A percentile compares a stretch with the other conserved stretches of the same genome.
Conservation (phyloP, 306 rosid genomes). For the Quercus gilva region DNA sequence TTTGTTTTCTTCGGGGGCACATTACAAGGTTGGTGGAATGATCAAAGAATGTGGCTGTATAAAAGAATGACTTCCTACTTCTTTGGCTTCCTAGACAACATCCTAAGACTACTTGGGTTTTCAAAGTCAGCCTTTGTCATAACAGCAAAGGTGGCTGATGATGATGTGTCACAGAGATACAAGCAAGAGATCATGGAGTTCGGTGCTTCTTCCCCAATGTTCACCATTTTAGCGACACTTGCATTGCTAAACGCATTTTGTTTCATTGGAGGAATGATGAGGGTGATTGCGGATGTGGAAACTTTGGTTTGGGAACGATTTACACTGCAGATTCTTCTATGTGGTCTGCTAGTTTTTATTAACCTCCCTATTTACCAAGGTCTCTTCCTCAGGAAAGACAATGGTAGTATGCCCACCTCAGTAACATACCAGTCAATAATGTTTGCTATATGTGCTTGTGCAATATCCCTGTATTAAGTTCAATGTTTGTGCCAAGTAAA, state of each 20-base stretch:
- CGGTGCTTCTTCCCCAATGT: neutral
- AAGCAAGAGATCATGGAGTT: neutral
- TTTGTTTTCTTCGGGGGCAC: neutral
- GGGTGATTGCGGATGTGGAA: neutral
- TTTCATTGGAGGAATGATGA: neutral
- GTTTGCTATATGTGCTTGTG: neutral
- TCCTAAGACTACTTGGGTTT: neutral
- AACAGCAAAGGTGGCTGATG: neutral
- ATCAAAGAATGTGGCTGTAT: neutral
- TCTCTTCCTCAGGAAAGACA: neutral
- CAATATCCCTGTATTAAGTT: neutral
- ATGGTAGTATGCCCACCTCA: neutral
- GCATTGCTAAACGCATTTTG: neutral
- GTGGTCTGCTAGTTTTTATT: neutral
- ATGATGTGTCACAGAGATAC: neutral
- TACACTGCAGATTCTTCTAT: neutral
- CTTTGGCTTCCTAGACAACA: neutral
- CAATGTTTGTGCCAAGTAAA: neutral
- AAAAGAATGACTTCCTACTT: neutral
- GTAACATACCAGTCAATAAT: neutral
- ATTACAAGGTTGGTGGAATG: neutral
- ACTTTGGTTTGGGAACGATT: neutral
- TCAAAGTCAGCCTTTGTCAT: neutral
- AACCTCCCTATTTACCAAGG: neutral
- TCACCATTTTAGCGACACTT: neutral